phyloP scores from a whole-genome alignment of 148 eudicot species.

The Silene conica region DNA sequence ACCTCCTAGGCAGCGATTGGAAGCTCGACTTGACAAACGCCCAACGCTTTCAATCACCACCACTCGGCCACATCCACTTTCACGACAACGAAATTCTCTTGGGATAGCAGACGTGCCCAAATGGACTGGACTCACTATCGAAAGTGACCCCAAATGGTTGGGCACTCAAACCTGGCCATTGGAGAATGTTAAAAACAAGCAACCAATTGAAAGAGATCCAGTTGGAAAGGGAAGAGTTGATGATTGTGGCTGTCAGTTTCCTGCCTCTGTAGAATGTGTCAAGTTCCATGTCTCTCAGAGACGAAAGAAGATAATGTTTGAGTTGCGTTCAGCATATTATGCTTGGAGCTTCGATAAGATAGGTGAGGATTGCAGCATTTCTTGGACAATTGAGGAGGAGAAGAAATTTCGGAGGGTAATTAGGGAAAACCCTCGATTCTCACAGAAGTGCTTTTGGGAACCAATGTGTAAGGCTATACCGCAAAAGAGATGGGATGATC shows the following conservation, averaged over 20 bases:
- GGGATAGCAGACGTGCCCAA: conserved; percentile 61
- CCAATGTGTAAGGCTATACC: conserved; percentile 40
- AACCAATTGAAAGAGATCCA: conserved; percentile 50
- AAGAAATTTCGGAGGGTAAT: conserved; percentile 40
- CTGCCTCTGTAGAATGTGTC: conserved; percentile 60
- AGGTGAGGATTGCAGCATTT: conserved; percentile 68
- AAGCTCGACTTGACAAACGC: conserved; percentile 24
- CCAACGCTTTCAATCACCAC: conserved; percentile 27
- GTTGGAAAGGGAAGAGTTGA: conserved; percentile 62
- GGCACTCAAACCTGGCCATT: conserved; percentile 71
- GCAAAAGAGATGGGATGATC: conserved; percentile 47
- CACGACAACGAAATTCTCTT: conserved; percentile 43
- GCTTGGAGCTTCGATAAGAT: conserved; percentile 61
- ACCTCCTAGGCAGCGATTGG: conserved; percentile 27
- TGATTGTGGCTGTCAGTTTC: conserved; percentile 54
- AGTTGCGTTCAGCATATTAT: conserved; percentile 58
- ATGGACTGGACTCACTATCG: conserved; percentile 41
- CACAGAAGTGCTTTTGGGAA: conserved; percentile 51
- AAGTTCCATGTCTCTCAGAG: conserved; percentile 59
- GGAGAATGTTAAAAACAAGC: conserved; percentile 23
- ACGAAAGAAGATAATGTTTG: conserved; percentile 49
- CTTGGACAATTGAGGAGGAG: conserved; percentile 66
- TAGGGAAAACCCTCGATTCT: conserved; percentile 45
- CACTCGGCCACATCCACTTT: conserved; percentile 6
- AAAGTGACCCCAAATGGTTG: conserved; percentile 62